Base-by-base conservation (phyloP, 805 yeast species). In the Zygotorulaspora chibaensis region DNA sequence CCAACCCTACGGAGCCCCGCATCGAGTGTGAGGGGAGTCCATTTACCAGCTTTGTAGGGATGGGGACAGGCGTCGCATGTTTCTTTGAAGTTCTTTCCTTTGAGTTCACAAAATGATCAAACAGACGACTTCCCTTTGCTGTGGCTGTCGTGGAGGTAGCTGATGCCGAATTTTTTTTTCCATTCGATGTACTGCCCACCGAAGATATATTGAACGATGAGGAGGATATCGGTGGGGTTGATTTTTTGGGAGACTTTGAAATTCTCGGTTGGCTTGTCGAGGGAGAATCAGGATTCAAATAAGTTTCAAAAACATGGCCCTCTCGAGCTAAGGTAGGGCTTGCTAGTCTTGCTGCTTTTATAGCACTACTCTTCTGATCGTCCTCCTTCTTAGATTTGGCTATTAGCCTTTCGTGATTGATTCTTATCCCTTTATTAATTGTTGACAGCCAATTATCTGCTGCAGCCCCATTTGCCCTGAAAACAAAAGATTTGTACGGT, bases 381-480 rank as follows among this genome's bases (percentile, higher is more conserved):
- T 45, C 54, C 8, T 47, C 54, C 13, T 38, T 52, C 30, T 43
- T 41, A 18, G 40, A 39, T 13, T 46, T 51, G 6, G 42, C 35
- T 13, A 53, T 74, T 71, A 28, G 68, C 64, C 77, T 68, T 37
- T 81, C 84, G 47, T 68, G 72, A 27, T 75, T 78, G 33, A 70
- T 67, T 11, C 62, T 59, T 42, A 78, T 73, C 2, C 83, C 68
- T 46, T 69, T 73, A 4, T 75, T 77, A 15, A 82, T 61, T 0
- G 76, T 61, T 30, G 70, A 72, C 1, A 86, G 76, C 91, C 91
- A 84, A 15, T 67, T 58, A 11, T 71, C 65, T 0, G 79, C 68
- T 30, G 78, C 83, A 33, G 59, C 62, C 44, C 72, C 74, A 34
- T 77, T 77, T 9, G 76, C 79, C 53, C 80, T 82, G 59, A 81